Conservation (phyloP, 23 red algal genomes). For the Gracilaria vermiculophylla region DNA sequence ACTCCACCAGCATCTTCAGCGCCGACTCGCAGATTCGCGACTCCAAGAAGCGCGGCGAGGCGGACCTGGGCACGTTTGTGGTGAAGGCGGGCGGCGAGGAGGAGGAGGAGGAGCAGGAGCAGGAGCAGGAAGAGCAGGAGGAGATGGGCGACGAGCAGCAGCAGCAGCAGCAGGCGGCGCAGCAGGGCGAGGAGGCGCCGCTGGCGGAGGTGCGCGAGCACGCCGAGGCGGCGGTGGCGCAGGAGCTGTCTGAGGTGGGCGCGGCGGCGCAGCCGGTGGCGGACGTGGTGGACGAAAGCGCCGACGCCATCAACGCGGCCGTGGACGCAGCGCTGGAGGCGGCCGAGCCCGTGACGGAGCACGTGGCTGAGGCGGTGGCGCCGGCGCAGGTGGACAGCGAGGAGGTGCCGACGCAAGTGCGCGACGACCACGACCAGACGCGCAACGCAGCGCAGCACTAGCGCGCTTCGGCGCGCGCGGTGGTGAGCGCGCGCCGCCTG, state of each 20-base stretch:
- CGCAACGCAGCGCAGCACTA: too few species aligned
- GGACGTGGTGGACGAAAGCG: constrained; percentile 33
- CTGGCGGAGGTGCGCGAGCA: background rate
- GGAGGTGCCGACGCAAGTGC: too few species aligned
- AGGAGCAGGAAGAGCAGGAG: background rate
- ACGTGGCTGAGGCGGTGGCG: background rate
- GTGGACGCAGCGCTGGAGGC: constrained; percentile 36
- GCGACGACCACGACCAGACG: too few species aligned
- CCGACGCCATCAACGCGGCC: constrained; percentile 47
- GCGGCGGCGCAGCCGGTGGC: background rate
- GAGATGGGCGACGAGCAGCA: background rate
- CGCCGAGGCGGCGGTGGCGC: background rate
- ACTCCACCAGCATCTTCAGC: constrained; percentile 50
- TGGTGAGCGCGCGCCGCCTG: too few species aligned
- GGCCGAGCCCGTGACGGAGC: background rate
- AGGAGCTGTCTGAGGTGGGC: too few species aligned
- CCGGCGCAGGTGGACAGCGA: too few species aligned
- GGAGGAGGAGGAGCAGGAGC: constrained; percentile 43
- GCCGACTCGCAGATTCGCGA: constrained; percentile 31
- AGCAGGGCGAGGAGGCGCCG: background rate
- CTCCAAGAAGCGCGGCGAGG: background rate
- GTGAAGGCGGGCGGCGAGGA: constrained; percentile 11
- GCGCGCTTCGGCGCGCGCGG: too few species aligned
- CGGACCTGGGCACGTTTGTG: background rate
- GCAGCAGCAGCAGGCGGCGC: background rate